Evolutionary conservation across 768 basidiomycete species (phyloP).

Genomic region (Leccinum aurantiacum): DNA sequence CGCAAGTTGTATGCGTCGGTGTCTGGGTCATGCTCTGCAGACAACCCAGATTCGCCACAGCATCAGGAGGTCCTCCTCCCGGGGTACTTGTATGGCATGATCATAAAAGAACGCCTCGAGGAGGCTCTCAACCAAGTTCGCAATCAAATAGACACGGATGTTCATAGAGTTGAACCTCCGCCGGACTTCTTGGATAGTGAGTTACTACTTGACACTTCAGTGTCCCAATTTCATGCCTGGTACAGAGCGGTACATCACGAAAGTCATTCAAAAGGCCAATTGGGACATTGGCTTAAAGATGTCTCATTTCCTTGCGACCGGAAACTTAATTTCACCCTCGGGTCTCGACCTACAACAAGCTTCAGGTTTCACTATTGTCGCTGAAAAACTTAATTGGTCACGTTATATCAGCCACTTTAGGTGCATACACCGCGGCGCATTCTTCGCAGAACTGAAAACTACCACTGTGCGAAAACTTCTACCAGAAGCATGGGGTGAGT

Average conservation of each 20-base stretch:
- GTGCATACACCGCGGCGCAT: constrained; percentile 97
- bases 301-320: constrained; percentile 95
- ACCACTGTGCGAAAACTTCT: constrained; percentile 95
- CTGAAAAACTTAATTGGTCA: constrained; percentile 98
- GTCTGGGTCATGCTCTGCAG: constrained; percentile 84
- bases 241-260: constrained; percentile 78
- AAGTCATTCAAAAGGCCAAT: constrained; percentile 72
- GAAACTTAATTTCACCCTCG: constrained; percentile 90
- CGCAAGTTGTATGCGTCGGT: constrained; percentile 92
- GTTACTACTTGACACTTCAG: constrained; percentile 28
- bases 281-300: constrained; percentile 91
- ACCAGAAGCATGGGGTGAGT: constrained; percentile 95
- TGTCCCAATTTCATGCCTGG: constrained; percentile 6
- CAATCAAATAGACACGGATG: constrained; percentile 66
- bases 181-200: constrained; percentile 88
- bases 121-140: constrained; percentile 79
- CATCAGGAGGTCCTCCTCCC: constrained; percentile 97
- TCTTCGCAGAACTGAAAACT: constrained; percentile 98
- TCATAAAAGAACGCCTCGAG: constrained; percentile 96
- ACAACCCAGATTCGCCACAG: constrained; percentile 98
- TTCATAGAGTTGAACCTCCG: constrained; percentile 67
- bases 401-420: constrained; percentile 98
- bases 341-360: constrained; percentile 97
- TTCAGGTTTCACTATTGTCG: constrained; percentile 98
- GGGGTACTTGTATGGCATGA: constrained; percentile 91